Conservation (phyloP, 2,329 filamentous ascomycete genomes). For the Beauveria scarabaeidicola region DNA sequence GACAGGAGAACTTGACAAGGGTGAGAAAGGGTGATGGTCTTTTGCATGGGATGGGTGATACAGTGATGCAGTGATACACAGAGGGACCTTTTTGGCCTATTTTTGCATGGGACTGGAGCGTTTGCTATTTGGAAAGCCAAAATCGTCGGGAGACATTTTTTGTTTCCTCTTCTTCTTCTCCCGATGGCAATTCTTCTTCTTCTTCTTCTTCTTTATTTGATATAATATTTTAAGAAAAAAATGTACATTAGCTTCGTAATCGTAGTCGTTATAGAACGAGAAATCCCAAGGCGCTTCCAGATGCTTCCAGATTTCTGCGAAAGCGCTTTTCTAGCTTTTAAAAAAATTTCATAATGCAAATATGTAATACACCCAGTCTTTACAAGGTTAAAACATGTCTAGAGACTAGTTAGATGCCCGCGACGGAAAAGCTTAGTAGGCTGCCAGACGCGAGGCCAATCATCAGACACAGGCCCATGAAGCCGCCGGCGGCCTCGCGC, state of each 20-base stretch:
- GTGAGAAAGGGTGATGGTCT: background rate
- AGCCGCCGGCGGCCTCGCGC: conserved; percentile 79
- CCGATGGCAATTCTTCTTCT: background rate
- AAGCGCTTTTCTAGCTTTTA: background rate
- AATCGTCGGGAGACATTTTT: background rate
- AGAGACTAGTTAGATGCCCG: conserved; percentile 32
- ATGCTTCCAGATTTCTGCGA: background rate
- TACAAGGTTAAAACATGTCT: conserved; percentile 11
- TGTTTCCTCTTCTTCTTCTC: background rate
- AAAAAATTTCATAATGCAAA: background rate
- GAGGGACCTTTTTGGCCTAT: background rate
- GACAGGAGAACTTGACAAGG: background rate
- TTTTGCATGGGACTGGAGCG: background rate
- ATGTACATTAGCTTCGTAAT: conserved; percentile 7
- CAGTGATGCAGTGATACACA: background rate
- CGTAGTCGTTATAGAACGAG: background rate
- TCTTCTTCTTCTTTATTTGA: background rate
- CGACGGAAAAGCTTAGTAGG: conserved; percentile 72
- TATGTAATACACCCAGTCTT: background rate
- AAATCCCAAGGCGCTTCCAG: background rate
- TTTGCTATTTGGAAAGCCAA: background rate
- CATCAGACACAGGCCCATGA: conserved; percentile 90
- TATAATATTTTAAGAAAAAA: background rate
- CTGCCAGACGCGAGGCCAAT: conserved; percentile 78
- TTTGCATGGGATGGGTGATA: background rate